Base-by-base conservation (phyloP, 73 alveolate species). In the Paramecium sexaurelia region DNA sequence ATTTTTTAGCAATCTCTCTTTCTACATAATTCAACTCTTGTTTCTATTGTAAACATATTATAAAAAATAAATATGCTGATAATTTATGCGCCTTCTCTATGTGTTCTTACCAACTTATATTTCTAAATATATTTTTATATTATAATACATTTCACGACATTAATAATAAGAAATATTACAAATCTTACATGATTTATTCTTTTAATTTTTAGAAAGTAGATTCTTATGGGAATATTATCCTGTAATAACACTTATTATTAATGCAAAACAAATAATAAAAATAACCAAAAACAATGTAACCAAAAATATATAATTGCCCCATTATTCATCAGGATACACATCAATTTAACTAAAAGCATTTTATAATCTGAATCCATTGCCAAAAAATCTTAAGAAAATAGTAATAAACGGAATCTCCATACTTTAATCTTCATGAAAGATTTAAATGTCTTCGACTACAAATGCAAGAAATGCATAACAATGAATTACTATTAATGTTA, bases 381-480 rank as follows among this genome's bases (percentile, higher is more conserved):
- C 71, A 43, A 78, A 37, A n/a, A 22, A 78, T 78, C 45, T 41
- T 15, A 78, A 41, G 36, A 78, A 78, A n/a, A 78, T 17, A 8
- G 27, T 39, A 40, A 78, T 78, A 45, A 41, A 78, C 22, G 55
- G 32, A 61, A 24, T 22, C 4, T 73, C 57, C 9, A 20, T 0
- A 78, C 29, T 45, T 36, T 10, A 73, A 20, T 73, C 55, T 3
- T 20, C 56, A 15, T 22, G 11, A 17, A 73, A 22, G 0, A 36
- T 13, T 11, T 36, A 36, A 7, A 19, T 33, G 41, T 39, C 73
- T 15, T 36, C 40, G n/a, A 78, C 43, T 36, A 24, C 22, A 45
- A 78, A 41, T 11, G 90, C 90, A 22, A 78, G 13, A 27, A 78
- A 78, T 6, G 90, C 45, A 78, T 78, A 78, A 78, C 90, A 78